Evolutionary conservation across 306 rosid genomes (phyloP), one percentile per base, ranked within the genome.

Genomic region (Crotalaria pallida): DNA sequence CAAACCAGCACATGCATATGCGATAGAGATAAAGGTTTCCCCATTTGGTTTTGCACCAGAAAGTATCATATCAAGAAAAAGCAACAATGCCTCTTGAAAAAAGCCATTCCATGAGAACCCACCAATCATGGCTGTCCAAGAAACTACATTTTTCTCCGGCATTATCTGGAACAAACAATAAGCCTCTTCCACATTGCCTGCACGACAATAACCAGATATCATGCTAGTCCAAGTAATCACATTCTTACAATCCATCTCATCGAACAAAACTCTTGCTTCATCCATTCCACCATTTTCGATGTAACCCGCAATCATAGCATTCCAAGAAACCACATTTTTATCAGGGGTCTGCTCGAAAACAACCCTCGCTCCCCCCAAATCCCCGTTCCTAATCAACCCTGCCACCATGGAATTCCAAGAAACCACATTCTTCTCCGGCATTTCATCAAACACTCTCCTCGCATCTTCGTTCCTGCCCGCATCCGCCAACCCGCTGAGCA

Each of bases 51-150:
- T 71, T 15, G 49, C 34, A 55, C 69, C 74, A 69, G 61, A 70
- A 68, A 67, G 51, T 16, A 43, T 73, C 81, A 82, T 75, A 26
- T 77, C 57, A 61, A 81, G 86, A 76, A 91, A 90, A 44, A 91
- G 83, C 68, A 55, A 53, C 52, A 88, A 56, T 40, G 96, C 91
- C 72, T 81, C 82, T 72, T 72, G 52, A 72, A 71, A 49, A 16
- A 84, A 83, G 57, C 89, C 82, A 72, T 91, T 88, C 97, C 92
- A 74, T 47, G 88, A 55, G 60, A 80, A 86, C 34, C 92, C 97
- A 49, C 92, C 82, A 62, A 91, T 86, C 97, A 91, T 91, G 51
- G 96, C 92, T 5, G 96, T 88, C 96, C 92, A 88, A 70, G 96
- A 83, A 71, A 91, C 84, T 47, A 88, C 76, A 72, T 91, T 91